Percentiles rank a stretch among this genome's conserved stretches.
Evolutionary conservation across 306 rosid species (phyloP).

Genomic region (Cucumis melo): DNA sequence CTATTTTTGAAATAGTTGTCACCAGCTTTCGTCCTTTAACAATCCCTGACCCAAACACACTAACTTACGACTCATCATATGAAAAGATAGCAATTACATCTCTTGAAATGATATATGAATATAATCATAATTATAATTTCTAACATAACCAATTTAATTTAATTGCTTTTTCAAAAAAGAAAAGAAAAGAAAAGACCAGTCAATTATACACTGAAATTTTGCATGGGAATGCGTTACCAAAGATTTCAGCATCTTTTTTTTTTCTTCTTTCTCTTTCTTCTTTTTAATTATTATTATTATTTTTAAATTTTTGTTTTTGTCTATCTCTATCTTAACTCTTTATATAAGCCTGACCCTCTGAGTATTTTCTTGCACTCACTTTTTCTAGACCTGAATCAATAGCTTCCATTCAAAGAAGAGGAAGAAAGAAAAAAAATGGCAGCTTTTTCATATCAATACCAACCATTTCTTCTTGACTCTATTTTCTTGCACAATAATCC

Average conservation of each 20-base stretch:
- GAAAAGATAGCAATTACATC: slow-evolving; percentile 4
- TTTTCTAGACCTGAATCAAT: background rate
- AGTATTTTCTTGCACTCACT: slow-evolving; percentile 6
- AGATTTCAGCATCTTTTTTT: background rate
- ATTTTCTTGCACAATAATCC: background rate
- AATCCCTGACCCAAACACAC: background rate
- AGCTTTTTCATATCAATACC: slow-evolving; percentile 5
- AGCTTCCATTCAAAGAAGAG: background rate
- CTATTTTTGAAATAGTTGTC: background rate
- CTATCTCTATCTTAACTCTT: background rate
- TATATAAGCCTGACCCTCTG: background rate
- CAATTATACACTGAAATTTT: background rate
- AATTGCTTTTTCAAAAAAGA: too few relatives aligned
- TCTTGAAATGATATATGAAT: background rate
- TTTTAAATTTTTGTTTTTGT: background rate
- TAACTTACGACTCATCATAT: background rate
- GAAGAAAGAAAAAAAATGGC: background rate
- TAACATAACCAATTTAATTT: too few relatives aligned
- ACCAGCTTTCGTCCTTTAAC: background rate
- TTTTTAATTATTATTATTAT: background rate
- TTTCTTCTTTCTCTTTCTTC: background rate
- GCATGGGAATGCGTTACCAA: slow-evolving; percentile 1
- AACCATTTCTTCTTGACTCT: background rate
- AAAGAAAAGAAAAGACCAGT: background rate
- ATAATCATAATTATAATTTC: too few relatives aligned